Conservation (phyloP, 2,329 filamentous ascomycete genomes). For the Trichoderma koningii region DNA sequence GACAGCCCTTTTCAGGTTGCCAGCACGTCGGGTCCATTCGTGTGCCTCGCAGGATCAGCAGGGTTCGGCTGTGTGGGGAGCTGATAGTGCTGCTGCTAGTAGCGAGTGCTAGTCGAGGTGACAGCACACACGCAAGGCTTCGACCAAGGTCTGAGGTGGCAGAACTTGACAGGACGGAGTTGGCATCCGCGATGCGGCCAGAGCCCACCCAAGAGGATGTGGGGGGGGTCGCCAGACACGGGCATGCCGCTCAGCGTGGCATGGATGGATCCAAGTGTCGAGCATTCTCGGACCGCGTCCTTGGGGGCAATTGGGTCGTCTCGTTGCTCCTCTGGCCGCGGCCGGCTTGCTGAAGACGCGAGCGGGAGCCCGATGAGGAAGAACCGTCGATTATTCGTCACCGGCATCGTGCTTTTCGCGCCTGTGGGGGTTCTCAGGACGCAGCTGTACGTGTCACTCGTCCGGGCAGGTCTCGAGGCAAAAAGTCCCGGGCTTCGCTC, state of each 20-base stretch:
- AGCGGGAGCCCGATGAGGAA: slow-evolving; percentile 1
- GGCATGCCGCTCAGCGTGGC: slow-evolving; percentile 21
- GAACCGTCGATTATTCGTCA: slow-evolving; percentile 9
- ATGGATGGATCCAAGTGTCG: slow-evolving; percentile 22
- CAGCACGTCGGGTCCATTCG: slow-evolving; percentile 27
- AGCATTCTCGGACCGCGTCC: neutral
- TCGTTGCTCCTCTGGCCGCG: neutral
- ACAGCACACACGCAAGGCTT: slow-evolving; percentile 14
- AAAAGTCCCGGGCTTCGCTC: too few species aligned
- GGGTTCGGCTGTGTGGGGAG: slow-evolving; percentile 22
- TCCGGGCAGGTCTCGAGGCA: too few species aligned
- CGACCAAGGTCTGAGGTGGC: slow-evolving; percentile 23
- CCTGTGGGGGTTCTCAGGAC: too few species aligned
- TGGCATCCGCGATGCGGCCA: slow-evolving; percentile 15
- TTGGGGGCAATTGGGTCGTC: neutral
- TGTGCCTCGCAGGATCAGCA: slow-evolving; percentile 28
- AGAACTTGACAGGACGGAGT: slow-evolving; percentile 20
- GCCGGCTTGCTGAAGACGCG: neutral
- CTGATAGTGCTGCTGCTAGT: slow-evolving; percentile 19
- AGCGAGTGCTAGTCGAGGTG: slow-evolving; percentile 13
- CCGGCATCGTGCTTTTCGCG: neutral
- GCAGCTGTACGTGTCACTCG: too few species aligned
- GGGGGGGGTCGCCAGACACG: neutral
- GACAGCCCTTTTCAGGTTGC: slow-evolving; percentile 27
- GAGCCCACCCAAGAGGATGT: neutral